Percentiles rank a stretch among this genome's conserved stretches.
Evolutionary conservation across 140 eudicot genomes (phyloP).

Genomic region (Senecio squalidus): DNA sequence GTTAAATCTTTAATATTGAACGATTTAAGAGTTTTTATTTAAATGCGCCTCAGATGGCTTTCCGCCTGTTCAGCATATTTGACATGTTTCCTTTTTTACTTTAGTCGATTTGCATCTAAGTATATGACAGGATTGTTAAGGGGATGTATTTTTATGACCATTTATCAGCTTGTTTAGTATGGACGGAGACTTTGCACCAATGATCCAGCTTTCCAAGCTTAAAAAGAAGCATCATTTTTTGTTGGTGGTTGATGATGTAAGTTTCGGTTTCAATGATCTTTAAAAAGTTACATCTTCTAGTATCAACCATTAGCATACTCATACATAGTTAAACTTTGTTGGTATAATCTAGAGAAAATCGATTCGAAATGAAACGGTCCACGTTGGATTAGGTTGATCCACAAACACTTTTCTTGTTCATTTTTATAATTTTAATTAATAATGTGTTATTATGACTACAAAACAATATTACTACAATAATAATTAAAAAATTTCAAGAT

Average conservation of each 20-base stretch:
- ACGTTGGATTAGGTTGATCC: not conserved
- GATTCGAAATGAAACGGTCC: not conserved
- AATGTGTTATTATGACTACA: not conserved
- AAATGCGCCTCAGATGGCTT: too few relatives aligned
- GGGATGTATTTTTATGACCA: conserved; percentile 25
- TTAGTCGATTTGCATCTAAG: conserved; percentile 17
- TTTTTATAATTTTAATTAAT: not conserved
- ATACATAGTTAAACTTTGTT: not conserved
- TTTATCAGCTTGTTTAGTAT: conserved; percentile 92
- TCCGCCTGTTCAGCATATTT: too few relatives aligned
- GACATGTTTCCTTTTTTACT: too few relatives aligned
- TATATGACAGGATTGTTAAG: conserved; percentile 23
- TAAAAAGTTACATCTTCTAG: not conserved
- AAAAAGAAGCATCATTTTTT: conserved; percentile 88
- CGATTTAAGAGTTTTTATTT: too few relatives aligned
- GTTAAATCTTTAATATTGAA: too few relatives aligned
- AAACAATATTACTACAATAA: too few relatives aligned
- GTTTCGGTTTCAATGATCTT: conserved; percentile 21
- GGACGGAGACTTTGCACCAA: conserved; percentile 99
- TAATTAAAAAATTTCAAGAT: too few relatives aligned
- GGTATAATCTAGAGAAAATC: not conserved
- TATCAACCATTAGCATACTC: not conserved
- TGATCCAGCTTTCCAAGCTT: conserved; percentile 81
- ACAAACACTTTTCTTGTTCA: too few relatives aligned
- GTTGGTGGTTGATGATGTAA: conserved; percentile 96